phyloP scores from a whole-genome alignment of 2,329 filamentous ascomycete species.

The Periconia macrospinosa region DNA sequence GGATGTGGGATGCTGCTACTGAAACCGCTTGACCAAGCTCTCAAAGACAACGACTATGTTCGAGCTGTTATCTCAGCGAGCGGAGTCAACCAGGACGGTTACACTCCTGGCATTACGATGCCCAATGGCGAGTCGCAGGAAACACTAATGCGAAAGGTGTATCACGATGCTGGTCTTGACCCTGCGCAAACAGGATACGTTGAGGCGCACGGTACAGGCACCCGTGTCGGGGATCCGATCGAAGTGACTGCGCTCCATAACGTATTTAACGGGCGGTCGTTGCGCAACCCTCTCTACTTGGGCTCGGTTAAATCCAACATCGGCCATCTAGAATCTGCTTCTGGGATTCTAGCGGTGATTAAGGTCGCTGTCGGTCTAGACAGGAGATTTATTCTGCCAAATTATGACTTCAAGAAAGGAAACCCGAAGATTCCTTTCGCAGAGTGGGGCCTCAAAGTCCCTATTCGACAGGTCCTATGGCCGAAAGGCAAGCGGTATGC shows the following conservation, averaged over 20 bases:
- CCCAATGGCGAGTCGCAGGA: constrained; percentile 57
- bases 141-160: constrained; percentile 23
- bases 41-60: constrained; percentile 59
- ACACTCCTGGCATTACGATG: constrained; percentile 60
- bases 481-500: constrained; percentile 37
- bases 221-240: constrained; percentile 48
- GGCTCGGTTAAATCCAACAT: constrained; percentile 37
- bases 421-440: constrained; percentile 35
- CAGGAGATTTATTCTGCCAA: constrained; percentile 40
- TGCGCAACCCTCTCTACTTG: constrained; percentile 24
- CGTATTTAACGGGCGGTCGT: constrained; percentile 22
- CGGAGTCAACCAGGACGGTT: constrained; percentile 55
- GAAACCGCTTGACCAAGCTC: constrained; percentile 60
- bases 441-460: constrained; percentile 24
- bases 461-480: constrained; percentile 20
- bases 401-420: constrained; percentile 39
- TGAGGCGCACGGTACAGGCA: constrained; percentile 56
- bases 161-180: constrained; percentile 24
- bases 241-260: constrained; percentile 27
- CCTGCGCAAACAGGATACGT: constrained; percentile 29
- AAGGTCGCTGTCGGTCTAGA: constrained; percentile 48
- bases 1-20: constrained; percentile 62
- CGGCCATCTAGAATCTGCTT: constrained; percentile 36
- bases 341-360: constrained; percentile 37
- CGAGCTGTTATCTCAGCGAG: constrained; percentile 47